A percentile compares a stretch with the other conserved stretches of the same genome.
Conservation (phyloP, 148 eudicot species). For the Talinum fruticosum region DNA sequence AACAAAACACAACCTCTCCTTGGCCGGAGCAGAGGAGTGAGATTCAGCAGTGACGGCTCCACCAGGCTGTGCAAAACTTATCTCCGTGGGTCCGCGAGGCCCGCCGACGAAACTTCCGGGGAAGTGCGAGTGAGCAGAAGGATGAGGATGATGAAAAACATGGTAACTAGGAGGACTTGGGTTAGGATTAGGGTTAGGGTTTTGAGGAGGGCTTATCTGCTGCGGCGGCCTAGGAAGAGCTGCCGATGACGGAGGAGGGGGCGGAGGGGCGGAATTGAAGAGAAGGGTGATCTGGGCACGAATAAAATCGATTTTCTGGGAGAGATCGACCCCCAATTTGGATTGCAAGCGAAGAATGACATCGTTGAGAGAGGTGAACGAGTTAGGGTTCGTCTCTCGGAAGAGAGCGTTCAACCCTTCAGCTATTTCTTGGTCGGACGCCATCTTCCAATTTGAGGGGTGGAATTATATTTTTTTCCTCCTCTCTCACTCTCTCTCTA, state of each 20-base stretch:
- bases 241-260: not conserved
- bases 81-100: constrained; percentile 34
- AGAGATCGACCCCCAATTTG: constrained; percentile 56
- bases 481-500: constrained; percentile 15
- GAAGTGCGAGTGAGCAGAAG: constrained; percentile 18
- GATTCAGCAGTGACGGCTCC: constrained; percentile 16
- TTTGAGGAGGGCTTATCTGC: constrained; percentile 8
- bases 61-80: constrained; percentile 35
- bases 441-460: constrained; percentile 26
- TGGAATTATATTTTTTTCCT: constrained; percentile 1
- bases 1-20: constrained; percentile 39
- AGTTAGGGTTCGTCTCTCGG: constrained; percentile 46
- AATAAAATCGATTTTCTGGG: constrained; percentile 64
- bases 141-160: constrained; percentile 18
- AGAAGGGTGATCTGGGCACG: constrained; percentile 45
- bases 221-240: not conserved
- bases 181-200: constrained; percentile 21
- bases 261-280: constrained; percentile 28
- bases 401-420: constrained; percentile 48
- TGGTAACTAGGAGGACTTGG: constrained; percentile 16
- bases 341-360: constrained; percentile 61
- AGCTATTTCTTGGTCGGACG: constrained; percentile 62
- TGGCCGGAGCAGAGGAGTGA: constrained; percentile 26
- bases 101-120: not conserved
- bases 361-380: constrained; percentile 42